Conservation (phyloP, 345 rosid species). For the Raphanus raphanistrum region DNA sequence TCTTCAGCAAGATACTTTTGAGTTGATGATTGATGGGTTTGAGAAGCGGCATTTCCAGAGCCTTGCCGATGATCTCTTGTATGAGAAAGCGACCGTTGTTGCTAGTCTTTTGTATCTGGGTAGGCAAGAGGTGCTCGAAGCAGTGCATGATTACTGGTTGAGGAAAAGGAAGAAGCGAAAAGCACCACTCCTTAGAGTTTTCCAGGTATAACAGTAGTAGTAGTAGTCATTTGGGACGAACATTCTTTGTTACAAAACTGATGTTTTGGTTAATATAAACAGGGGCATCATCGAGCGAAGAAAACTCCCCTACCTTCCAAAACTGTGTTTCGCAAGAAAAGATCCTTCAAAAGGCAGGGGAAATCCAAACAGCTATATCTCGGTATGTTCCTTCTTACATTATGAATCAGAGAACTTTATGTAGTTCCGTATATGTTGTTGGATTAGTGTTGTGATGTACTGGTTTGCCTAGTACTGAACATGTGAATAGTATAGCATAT, state of each 20-base stretch:
- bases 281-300: constrained; percentile 58
- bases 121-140: constrained; percentile 62
- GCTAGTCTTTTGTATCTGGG: constrained; percentile 51
- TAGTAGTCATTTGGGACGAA: not conserved
- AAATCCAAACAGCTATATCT: constrained; percentile 66
- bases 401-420: not conserved
- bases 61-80: constrained; percentile 41
- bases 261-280: constrained; percentile 31
- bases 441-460: not conserved
- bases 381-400: constrained; percentile 42
- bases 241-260: not conserved
- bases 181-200: constrained; percentile 61
- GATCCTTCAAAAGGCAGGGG: constrained; percentile 79
- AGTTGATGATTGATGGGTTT: constrained; percentile 83
- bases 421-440: not conserved
- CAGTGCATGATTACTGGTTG: constrained; percentile 76
- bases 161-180: constrained; percentile 70
- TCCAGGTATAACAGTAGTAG: constrained; percentile 62
- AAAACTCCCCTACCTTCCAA: constrained; percentile 59
- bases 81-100: constrained; percentile 50
- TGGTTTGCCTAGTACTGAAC: constrained; percentile 6
- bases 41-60: constrained; percentile 67
- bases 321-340: constrained; percentile 67
- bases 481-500: not conserved
- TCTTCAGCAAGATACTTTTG: constrained; percentile 54